Conservation (phyloP, 257 asterid species). For the Ligustrum vulgare region DNA sequence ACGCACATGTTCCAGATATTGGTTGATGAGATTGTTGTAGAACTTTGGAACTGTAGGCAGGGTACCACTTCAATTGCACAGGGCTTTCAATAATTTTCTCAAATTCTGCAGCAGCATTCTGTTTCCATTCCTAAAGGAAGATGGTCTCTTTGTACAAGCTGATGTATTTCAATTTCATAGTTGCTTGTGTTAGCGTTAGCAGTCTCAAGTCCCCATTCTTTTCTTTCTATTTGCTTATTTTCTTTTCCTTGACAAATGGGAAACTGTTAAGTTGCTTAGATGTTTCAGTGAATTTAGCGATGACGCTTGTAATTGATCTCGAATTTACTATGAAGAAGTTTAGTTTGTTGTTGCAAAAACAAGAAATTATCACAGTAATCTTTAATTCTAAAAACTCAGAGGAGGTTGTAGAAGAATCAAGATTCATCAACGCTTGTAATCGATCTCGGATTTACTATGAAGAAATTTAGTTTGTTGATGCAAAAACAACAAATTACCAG, state of each 20-base stretch:
- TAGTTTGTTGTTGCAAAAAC: background rate
- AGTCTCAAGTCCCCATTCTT: background rate
- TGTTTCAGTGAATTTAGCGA: background rate
- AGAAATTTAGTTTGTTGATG: background rate
- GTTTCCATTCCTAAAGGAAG: conserved; percentile 6
- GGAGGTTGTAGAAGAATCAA: background rate
- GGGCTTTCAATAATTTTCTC: background rate
- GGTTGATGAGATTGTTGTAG: conserved; percentile 70
- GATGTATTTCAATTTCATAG: conserved; percentile 23
- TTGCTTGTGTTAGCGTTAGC: conserved; percentile 7
- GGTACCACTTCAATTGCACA: background rate
- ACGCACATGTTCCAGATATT: conserved; percentile 49
- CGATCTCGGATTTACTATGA: background rate
- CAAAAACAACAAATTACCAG: background rate
- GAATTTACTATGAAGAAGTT: background rate
- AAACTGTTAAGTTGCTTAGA: background rate
- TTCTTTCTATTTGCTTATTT: background rate
- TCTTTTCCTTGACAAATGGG: background rate
- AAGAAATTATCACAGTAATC: background rate
- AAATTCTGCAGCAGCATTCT: background rate
- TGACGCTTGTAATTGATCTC: background rate
- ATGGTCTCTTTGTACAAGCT: conserved; percentile 32
- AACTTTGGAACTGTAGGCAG: conserved; percentile 34
- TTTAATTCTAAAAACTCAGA: background rate
- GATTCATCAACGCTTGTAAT: background rate